These are phyloP conservation scores for Aspergillus sclerotiicarbonarius DNA, from an alignment of 495 filamentous ascomycete genomes.

Conservation along the genomic window DNA sequence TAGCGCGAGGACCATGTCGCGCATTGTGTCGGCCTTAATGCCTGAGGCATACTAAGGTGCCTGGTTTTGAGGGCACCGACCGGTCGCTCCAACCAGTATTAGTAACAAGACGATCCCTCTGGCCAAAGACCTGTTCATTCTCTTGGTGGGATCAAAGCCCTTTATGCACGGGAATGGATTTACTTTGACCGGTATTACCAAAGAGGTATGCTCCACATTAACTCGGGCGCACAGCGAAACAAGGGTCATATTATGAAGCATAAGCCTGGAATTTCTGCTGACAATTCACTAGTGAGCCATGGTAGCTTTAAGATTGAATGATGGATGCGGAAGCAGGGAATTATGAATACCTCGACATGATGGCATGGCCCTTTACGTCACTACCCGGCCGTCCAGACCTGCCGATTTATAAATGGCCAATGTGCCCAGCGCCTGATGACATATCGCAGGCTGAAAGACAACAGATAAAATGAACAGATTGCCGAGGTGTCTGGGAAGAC, in stretches of 20 bases:
- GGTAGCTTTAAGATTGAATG: background rate
- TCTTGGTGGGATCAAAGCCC: too few species aligned
- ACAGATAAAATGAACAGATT: background rate
- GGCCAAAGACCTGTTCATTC: too few species aligned
- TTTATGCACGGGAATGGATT: too few species aligned
- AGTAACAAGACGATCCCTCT: too few species aligned
- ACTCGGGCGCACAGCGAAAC: too few species aligned
- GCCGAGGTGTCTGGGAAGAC: background rate
- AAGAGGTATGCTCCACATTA: too few species aligned
- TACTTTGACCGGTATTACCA: too few species aligned
- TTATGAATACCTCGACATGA: background rate
- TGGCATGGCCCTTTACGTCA: background rate
- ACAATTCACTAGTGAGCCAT: background rate
- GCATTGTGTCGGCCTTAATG: too few species aligned
- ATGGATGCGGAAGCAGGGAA: background rate
- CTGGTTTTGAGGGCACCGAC: too few species aligned
- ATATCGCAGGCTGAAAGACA: background rate
- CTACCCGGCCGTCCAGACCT: background rate
- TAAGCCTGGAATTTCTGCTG: background rate
- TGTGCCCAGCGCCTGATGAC: background rate
- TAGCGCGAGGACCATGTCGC: too few species aligned
- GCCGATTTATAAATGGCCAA: background rate
- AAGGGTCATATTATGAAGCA: background rate
- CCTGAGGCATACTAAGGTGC: too few species aligned
- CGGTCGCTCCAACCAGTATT: too few species aligned